These are phyloP conservation scores for Hyphopichia burtonii DNA, from an alignment of 1,139 yeast genomes.

Conservation along the genomic window DNA sequence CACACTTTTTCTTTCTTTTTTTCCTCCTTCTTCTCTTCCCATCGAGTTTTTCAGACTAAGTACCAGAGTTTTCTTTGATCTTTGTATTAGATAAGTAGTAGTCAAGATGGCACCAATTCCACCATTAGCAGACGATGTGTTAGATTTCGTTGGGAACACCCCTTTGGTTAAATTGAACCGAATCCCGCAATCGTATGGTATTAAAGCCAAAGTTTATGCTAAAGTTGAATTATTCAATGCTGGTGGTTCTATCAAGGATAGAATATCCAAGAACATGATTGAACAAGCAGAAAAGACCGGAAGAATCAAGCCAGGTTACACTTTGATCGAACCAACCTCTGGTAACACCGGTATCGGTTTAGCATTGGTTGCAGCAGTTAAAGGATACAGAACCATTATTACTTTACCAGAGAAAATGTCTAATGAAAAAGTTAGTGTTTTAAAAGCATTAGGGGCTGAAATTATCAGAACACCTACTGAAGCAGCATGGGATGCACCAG, in stretches of 20 bases:
- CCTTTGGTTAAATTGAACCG: slow-evolving; percentile 74
- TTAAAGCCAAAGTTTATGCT: slow-evolving; percentile 60
- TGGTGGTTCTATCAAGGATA: slow-evolving; percentile 70
- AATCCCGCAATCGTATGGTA: slow-evolving; percentile 74
- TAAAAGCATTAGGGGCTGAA: slow-evolving; percentile 89
- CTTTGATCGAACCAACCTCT: slow-evolving; percentile 86
- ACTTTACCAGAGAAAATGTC: slow-evolving; percentile 93
- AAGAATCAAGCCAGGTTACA: slow-evolving; percentile 78
- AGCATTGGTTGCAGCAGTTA: slow-evolving; percentile 83
- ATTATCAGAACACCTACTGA: slow-evolving; percentile 90
- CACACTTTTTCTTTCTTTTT: too few relatives aligned
- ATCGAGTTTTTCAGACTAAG: too few relatives aligned
- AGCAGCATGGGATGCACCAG: slow-evolving; percentile 93
- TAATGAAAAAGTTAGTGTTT: slow-evolving; percentile 83
- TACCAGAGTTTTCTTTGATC: too few relatives aligned
- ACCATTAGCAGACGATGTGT: slow-evolving; percentile 37
- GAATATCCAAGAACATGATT: slow-evolving; percentile 67
- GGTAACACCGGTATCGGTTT: slow-evolving; percentile 90
- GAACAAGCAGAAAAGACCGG: slow-evolving; percentile 82
- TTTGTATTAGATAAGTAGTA: not conserved
- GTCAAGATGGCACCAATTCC: slow-evolving; percentile 19
- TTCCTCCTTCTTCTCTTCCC: too few relatives aligned
- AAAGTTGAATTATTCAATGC: slow-evolving; percentile 68
- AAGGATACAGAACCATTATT: slow-evolving; percentile 84
- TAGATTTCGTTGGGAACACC: slow-evolving; percentile 80